Percentiles rank a stretch among this genome's conserved stretches.
Evolutionary conservation across 1,284 basidiomycete genomes (phyloP).

Genomic region (Naganishia cerealis): DNA sequence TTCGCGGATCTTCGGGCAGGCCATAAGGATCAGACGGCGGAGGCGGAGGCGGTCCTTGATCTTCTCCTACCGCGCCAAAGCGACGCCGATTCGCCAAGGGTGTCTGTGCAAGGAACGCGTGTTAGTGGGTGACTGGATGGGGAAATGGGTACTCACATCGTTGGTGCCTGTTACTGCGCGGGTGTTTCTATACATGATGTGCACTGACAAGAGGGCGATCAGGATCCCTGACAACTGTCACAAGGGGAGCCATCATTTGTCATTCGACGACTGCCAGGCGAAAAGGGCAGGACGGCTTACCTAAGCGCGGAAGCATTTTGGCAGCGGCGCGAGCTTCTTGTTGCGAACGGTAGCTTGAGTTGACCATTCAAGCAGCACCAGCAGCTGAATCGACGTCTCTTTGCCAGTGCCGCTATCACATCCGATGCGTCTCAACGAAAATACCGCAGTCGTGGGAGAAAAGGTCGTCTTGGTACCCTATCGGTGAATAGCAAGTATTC

Average conservation of each 20-base stretch:
- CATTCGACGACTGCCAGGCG: background rate
- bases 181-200: conserved; percentile 29
- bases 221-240: background rate
- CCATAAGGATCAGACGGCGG: conserved; percentile 42
- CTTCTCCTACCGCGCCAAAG: conserved; percentile 71
- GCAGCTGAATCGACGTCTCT: no score
- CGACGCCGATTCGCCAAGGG: conserved; percentile 72
- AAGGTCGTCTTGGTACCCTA: conserved; percentile 74
- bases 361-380: no score
- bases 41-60: conserved; percentile 65
- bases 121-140: background rate
- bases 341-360: no score
- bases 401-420: no score
- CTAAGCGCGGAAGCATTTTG: conserved; percentile 8
- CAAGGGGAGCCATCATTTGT: background rate
- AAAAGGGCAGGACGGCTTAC: conserved; percentile 6
- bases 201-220: background rate
- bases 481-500: conserved; percentile 52
- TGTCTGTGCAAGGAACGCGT: conserved; percentile 39
- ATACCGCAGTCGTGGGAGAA: conserved; percentile 64
- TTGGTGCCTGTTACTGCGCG: conserved; percentile 54
- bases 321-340: no score
- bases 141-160: conserved; percentile 48
- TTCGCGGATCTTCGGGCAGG: conserved; percentile 62
- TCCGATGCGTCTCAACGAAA: conserved; percentile 66